phyloP scores from a whole-genome alignment of 805 yeast genomes.

The Ogataea neopini region DNA sequence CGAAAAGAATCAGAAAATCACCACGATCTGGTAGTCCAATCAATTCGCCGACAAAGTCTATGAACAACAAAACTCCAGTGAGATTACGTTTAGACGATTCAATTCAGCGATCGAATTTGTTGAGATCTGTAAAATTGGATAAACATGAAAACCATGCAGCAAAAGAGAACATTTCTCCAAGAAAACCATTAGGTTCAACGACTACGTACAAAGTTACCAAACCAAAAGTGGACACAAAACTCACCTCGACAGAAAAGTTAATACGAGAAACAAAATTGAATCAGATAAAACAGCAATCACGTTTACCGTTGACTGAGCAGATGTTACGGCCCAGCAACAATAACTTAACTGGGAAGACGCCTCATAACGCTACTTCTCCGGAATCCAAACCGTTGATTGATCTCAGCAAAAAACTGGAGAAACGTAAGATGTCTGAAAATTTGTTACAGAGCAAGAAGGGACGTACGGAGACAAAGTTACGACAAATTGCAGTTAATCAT shows the following conservation, averaged over 20 bases:
- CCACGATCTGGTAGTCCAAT: slow-evolving; percentile 8
- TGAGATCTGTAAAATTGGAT: slow-evolving; percentile 13
- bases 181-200: slow-evolving; percentile 3
- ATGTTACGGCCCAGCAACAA: slow-evolving; percentile 20
- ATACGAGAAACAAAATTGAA: slow-evolving; percentile 10
- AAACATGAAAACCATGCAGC: slow-evolving; percentile 6
- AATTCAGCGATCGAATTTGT: slow-evolving; percentile 6
- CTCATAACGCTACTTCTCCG: slow-evolving; percentile 14
- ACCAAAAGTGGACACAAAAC: slow-evolving; percentile 12
- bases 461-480: slow-evolving; percentile 14
- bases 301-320: slow-evolving; percentile 31
- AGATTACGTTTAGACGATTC: slow-evolving; percentile 9
- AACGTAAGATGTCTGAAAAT: slow-evolving; percentile 22
- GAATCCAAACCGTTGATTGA: slow-evolving; percentile 22
- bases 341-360: slow-evolving; percentile 4
- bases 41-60: slow-evolving; percentile 11
- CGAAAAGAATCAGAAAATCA: slow-evolving; percentile 17
- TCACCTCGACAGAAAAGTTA: slow-evolving; percentile 6
- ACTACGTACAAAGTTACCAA: slow-evolving; percentile 18
- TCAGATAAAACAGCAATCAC: slow-evolving; percentile 16
- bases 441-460: slow-evolving; percentile 15
- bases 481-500: slow-evolving; percentile 22
- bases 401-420: slow-evolving; percentile 22
- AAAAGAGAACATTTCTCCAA: slow-evolving; percentile 9
- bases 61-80: slow-evolving; percentile 9